These are phyloP conservation scores for Gonapodya prolifera DNA, from an alignment of 192 early-diverging fungal genomes.

Conservation along the genomic window DNA sequence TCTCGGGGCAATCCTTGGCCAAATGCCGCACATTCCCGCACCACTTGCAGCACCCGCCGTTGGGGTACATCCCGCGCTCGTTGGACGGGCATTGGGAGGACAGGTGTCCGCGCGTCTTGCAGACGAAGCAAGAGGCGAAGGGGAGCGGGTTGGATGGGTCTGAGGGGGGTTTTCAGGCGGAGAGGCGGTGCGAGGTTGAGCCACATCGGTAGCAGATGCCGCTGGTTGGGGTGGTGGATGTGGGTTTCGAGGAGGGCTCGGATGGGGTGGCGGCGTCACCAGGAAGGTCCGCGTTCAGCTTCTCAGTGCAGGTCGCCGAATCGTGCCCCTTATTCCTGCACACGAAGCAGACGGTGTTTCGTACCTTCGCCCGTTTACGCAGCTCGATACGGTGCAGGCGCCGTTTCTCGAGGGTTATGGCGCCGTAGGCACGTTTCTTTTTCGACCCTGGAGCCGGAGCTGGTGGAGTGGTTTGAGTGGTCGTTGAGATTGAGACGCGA, in stretches of 20 bases:
- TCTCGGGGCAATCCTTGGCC: slow-evolving; percentile 52
- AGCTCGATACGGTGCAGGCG: too few species aligned
- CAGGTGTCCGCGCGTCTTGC: slow-evolving; percentile 71
- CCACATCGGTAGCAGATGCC: slow-evolving; percentile 86
- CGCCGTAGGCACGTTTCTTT: too few species aligned
- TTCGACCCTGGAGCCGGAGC: too few species aligned
- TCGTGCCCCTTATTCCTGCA: slow-evolving; percentile 74
- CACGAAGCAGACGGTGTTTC: slow-evolving; percentile 78
- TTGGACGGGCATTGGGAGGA: slow-evolving; percentile 73
- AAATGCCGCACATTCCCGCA: slow-evolving; percentile 81
- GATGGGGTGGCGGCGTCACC: neutral
- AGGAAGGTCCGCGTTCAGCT: neutral
- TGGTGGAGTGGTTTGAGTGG: too few species aligned
- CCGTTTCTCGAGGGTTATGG: too few species aligned
- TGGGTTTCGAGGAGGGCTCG: slow-evolving; percentile 8
- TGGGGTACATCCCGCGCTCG: slow-evolving; percentile 76
- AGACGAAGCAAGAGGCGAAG: slow-evolving; percentile 81
- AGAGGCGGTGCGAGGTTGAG: slow-evolving; percentile 68
- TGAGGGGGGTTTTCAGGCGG: slow-evolving; percentile 47
- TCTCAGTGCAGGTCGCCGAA: neutral
- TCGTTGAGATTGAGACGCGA: too few species aligned
- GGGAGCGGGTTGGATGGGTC: slow-evolving; percentile 38
- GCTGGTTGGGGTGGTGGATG: slow-evolving; percentile 23
- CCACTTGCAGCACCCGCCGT: slow-evolving; percentile 79
- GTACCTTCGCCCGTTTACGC: too few species aligned